Conservation (phyloP, 106 monocot genomes). For the Apostasia shenzhenica region DNA sequence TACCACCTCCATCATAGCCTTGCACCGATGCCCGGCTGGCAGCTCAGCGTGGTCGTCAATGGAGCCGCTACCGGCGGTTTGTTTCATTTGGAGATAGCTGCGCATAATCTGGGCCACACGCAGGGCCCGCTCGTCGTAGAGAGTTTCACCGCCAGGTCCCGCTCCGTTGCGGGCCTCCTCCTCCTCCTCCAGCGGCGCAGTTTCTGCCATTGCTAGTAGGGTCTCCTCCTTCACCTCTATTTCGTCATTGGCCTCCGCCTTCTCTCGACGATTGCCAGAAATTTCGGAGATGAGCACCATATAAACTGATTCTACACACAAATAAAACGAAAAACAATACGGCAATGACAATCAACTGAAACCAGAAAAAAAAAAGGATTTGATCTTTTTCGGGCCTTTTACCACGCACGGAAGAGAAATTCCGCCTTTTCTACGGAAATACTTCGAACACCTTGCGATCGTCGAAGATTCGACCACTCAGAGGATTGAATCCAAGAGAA, state of each 20-base stretch:
- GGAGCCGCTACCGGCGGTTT: background rate
- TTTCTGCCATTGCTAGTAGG: background rate
- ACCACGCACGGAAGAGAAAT: too few species aligned
- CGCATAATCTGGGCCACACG: constrained; percentile 38
- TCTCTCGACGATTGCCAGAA: background rate
- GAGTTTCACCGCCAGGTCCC: background rate
- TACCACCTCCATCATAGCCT: constrained; percentile 54
- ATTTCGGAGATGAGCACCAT: background rate
- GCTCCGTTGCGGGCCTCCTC: background rate
- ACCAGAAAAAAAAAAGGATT: too few species aligned
- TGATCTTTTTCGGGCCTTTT: too few species aligned
- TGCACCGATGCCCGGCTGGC: constrained; percentile 21
- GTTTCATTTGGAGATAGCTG: constrained; percentile 18
- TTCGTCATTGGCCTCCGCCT: background rate
- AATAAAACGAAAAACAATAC: too few species aligned
- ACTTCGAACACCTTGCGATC: too few species aligned
- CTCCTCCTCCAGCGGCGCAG: too few species aligned
- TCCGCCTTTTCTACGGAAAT: too few species aligned
- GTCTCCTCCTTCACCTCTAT: constrained; percentile 3
- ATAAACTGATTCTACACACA: background rate
- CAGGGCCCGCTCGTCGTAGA: background rate
- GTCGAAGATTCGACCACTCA: too few species aligned
- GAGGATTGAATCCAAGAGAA: too few species aligned
- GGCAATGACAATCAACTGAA: too few species aligned
- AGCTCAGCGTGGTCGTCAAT: background rate